These are phyloP conservation scores for Nyssa sinensis DNA, from an alignment of 148 eudicot species.

Conservation along the genomic window DNA sequence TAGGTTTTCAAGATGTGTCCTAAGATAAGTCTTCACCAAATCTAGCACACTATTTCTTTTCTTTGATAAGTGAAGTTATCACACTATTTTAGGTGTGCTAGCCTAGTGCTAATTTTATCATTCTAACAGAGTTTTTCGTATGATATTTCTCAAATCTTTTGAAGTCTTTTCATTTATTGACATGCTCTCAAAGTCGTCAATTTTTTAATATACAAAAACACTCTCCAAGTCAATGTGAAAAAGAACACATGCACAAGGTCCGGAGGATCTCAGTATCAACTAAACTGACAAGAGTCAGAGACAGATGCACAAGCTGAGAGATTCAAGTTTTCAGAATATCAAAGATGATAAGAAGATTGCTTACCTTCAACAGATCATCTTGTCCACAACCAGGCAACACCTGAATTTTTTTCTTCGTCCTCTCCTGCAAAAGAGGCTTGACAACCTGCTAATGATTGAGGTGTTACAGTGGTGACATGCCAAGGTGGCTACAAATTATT, in stretches of 20 bases:
- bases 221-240: neutral
- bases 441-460: conserved; percentile 58
- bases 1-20: no score
- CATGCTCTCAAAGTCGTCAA: no score
- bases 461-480: neutral
- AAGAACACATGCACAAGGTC: neutral
- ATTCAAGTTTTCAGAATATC: neutral
- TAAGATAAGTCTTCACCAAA: no score
- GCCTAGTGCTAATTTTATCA: no score
- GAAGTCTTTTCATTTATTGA: no score
- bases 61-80: no score
- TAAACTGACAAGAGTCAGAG: neutral
- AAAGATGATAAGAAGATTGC: conserved; percentile 2
- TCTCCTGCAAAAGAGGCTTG: conserved; percentile 88
- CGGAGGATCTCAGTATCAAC: neutral
- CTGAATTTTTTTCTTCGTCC: conserved; percentile 81
- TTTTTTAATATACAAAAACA: neutral
- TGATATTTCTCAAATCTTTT: no score
- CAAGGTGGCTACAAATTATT: neutral
- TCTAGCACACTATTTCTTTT: no score
- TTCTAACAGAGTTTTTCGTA: no score
- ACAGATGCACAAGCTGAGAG: neutral
- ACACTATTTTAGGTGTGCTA: no score
- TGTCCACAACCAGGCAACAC: conserved; percentile 75
- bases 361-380: conserved; percentile 83